These are phyloP conservation scores for Alternaria panax DNA, from an alignment of 2,329 filamentous ascomycete genomes.

Conservation along the genomic window DNA sequence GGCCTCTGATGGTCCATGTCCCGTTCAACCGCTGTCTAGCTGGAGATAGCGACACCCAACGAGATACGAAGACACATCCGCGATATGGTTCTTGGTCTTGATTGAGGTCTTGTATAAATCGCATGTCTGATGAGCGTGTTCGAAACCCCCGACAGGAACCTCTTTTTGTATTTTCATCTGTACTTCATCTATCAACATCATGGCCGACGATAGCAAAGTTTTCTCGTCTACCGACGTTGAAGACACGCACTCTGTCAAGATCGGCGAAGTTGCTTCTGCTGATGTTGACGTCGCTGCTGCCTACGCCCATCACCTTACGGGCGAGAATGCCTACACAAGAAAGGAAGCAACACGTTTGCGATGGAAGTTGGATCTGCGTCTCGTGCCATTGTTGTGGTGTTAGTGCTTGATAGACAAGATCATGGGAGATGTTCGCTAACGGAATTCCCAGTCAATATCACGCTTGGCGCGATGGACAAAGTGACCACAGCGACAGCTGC, in stretches of 20 bases:
- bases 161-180: not conserved
- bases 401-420: not conserved
- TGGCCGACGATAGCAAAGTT: conserved; percentile 5
- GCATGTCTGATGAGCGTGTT: not conserved
- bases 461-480: conserved; percentile 27
- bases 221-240: conserved; percentile 8
- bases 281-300: conserved; percentile 35
- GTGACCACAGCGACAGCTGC: conserved; percentile 31
- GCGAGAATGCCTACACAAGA: conserved; percentile 38
- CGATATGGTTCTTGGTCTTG: not conserved
- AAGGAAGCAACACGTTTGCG: conserved; percentile 38
- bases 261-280: conserved; percentile 10
- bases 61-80: conserved; percentile 3
- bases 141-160: not conserved
- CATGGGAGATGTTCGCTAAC: not conserved
- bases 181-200: not conserved
- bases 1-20: not conserved
- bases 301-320: conserved; percentile 36
- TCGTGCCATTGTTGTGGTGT: conserved; percentile 52
- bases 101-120: not conserved
- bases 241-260: conserved; percentile 10
- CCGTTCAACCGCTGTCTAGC: not conserved
- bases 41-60: conserved; percentile 6
- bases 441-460: conserved; percentile 24
- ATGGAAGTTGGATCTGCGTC: conserved; percentile 54